These are phyloP conservation scores for Cyanidioschyzon merolae DNA, from an alignment of 23 red algal species.

Conservation along the genomic window DNA sequence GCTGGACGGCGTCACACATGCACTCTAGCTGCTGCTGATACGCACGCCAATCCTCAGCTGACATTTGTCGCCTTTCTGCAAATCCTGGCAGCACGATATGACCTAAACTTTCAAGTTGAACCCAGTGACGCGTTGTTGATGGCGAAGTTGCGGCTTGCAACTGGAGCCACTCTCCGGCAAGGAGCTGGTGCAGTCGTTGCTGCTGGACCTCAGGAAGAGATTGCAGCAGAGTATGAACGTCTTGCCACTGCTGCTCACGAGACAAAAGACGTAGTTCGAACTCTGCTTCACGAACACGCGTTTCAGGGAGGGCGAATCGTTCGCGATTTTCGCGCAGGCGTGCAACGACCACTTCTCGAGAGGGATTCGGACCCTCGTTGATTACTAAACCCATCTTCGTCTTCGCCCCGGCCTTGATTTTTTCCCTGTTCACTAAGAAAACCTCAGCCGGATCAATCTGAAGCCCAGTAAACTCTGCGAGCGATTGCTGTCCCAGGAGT, in stretches of 20 bases:
- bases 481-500: constrained; percentile 25
- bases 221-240: not conserved
- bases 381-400: constrained; percentile 25
- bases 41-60: not conserved
- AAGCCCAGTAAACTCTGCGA: constrained; percentile 27
- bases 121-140: not conserved
- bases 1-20: not conserved
- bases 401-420: constrained; percentile 14
- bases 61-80: not conserved
- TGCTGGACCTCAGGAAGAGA: not conserved
- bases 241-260: constrained; percentile 12
- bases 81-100: not conserved
- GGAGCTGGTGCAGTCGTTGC: not conserved
- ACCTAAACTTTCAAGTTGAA: not conserved
- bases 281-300: constrained; percentile 12
- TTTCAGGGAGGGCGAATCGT: constrained; percentile 3
- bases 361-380: constrained; percentile 26
- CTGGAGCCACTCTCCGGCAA: not conserved
- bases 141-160: not conserved
- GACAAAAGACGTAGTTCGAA: not conserved
- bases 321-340: constrained; percentile 22
- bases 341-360: constrained; percentile 16
- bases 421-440: not conserved
- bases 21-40: not conserved
- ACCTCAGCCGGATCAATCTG: constrained; percentile 29